These are phyloP conservation scores for Rostrohypoxylon terebratum DNA, from an alignment of 495 filamentous ascomycete species.

Conservation along the genomic window DNA sequence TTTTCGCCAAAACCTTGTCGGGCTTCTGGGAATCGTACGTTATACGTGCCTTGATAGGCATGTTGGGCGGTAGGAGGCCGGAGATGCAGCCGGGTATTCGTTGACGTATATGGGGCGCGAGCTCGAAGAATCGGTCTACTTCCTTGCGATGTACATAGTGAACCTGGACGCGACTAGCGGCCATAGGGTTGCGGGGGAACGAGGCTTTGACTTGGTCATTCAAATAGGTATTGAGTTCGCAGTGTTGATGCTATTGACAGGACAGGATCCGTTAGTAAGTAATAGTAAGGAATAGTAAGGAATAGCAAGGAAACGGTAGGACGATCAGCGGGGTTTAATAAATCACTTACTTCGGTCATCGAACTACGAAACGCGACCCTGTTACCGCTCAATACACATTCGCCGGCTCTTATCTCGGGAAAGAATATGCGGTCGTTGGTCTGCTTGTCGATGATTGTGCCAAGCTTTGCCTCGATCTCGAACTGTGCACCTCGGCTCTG, in stretches of 20 bases:
- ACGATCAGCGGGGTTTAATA: slow-evolving; percentile 1
- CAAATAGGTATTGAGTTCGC: slow-evolving; percentile 79
- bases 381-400: slow-evolving; percentile 70
- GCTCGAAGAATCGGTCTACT: slow-evolving; percentile 82
- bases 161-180: slow-evolving; percentile 69
- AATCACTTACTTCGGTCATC: slow-evolving; percentile 80
- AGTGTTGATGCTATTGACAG: slow-evolving; percentile 74
- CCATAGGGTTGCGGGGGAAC: slow-evolving; percentile 57
- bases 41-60: slow-evolving; percentile 77
- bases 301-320: slow-evolving; percentile 12
- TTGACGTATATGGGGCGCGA: slow-evolving; percentile 66
- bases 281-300: slow-evolving; percentile 18
- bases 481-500: slow-evolving; percentile 72
- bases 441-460: slow-evolving; percentile 77
- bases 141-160: slow-evolving; percentile 84
- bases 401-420: slow-evolving; percentile 66
- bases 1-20: slow-evolving; percentile 78
- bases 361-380: slow-evolving; percentile 76
- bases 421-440: slow-evolving; percentile 73
- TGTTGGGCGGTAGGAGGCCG: slow-evolving; percentile 63
- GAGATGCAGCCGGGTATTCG: slow-evolving; percentile 61
- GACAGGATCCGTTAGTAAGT: no score
- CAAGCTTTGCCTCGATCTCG: slow-evolving; percentile 93
- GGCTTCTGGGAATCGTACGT: slow-evolving; percentile 77
- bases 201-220: slow-evolving; percentile 73